phyloP scores from a whole-genome alignment of 352 stramenopile genomes.

The Elongisporangium senticosum region DNA sequence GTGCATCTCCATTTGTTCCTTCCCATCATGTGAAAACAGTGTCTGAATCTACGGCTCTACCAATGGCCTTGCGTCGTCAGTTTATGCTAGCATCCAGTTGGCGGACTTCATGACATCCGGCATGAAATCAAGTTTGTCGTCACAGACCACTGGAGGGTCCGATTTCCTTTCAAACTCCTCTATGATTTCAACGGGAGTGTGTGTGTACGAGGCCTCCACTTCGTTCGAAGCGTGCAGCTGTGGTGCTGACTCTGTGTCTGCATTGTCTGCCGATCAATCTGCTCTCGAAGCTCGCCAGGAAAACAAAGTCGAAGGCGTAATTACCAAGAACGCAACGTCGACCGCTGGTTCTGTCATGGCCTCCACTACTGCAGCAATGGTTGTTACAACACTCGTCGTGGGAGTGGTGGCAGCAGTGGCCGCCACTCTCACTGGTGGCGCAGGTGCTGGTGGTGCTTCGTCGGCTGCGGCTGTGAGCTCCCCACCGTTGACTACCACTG shows the following conservation, averaged over 20 bases:
- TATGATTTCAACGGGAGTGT: constrained; percentile 48
- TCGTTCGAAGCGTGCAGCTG: constrained; percentile 72
- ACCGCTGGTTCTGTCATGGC: constrained; percentile 53
- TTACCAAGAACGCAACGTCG: constrained; percentile 59
- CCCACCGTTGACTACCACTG: too few species aligned
- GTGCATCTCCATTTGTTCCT: constrained; percentile 79
- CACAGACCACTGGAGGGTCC: constrained; percentile 28
- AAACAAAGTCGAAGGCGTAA: constrained; percentile 40
- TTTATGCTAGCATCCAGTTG: constrained; percentile 52
- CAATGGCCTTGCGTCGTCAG: constrained; percentile 62
- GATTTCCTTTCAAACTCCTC: constrained; percentile 58
- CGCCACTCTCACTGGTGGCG: too few species aligned
- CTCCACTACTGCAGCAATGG: constrained; percentile 14
- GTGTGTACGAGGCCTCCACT: too few species aligned
- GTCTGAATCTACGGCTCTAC: constrained; percentile 50
- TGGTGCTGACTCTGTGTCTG: constrained; percentile 14
- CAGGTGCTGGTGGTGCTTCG: too few species aligned
- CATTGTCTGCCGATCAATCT: constrained; percentile 30
- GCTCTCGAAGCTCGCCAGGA: constrained; percentile 28
- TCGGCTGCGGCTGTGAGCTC: too few species aligned
- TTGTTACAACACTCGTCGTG: too few species aligned
- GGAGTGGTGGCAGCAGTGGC: too few species aligned
- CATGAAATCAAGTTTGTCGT: constrained; percentile 30
- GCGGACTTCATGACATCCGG: constrained; percentile 44
- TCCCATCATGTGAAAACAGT: constrained; percentile 53